Evolutionary conservation across 2,329 filamentous ascomycete genomes (phyloP).

Genomic region (Xylaria sp.): DNA sequence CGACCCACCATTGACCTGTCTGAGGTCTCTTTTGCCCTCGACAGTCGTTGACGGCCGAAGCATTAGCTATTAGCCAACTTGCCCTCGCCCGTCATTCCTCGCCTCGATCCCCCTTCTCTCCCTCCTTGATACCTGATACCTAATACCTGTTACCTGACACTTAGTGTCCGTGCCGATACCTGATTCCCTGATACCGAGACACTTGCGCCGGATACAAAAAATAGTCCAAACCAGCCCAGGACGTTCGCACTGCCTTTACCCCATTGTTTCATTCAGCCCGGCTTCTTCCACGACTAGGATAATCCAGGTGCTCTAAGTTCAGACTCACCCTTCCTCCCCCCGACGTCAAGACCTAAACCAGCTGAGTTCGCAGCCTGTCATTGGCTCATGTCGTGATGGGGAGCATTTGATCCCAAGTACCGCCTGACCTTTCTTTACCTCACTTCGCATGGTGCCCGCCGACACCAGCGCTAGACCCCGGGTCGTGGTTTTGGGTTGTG

Average conservation of each 20-base stretch:
- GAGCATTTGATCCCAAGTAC: constrained; percentile 8
- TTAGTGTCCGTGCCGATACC: not conserved
- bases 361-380: constrained; percentile 23
- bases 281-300: constrained; percentile 32
- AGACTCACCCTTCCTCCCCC: constrained; percentile 5
- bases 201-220: constrained; percentile 15
- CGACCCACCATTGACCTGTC: constrained; percentile 23
- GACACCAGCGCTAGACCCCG: constrained; percentile 8
- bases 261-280: constrained; percentile 35
- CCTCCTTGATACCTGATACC: not conserved
- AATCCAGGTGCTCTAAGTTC: constrained; percentile 27
- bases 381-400: constrained; percentile 27
- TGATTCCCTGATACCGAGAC: constrained; percentile 32
- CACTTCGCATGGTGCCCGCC: constrained; percentile 14
- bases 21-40: constrained; percentile 21
- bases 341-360: constrained; percentile 22
- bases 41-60: constrained; percentile 36
- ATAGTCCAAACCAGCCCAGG: not conserved
- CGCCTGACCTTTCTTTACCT: not conserved
- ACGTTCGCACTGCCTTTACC: not conserved
- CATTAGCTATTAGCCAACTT: constrained; percentile 31
- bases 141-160: not conserved
- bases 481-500: constrained; percentile 7
- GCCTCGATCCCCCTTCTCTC: constrained; percentile 12
- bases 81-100: constrained; percentile 24